Evolutionary conservation across 768 basidiomycete genomes (phyloP), one percentile per base, ranked within the genome.

Genomic region (Dendrothele bispora): DNA sequence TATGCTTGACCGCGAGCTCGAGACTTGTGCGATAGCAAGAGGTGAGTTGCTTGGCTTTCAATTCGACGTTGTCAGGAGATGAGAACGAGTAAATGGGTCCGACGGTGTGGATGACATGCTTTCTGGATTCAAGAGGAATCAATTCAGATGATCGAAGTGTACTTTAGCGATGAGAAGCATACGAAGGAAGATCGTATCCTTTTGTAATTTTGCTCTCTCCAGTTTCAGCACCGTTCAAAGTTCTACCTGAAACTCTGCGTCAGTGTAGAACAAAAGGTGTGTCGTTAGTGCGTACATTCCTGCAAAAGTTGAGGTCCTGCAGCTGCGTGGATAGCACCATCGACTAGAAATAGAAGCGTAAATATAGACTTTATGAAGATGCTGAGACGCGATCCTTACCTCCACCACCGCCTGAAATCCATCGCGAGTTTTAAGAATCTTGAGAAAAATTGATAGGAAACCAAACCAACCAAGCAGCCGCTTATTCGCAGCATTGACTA

Each of bases 401-500:
- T n/a, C n/a, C n/a, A n/a, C n/a, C n/a, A n/a, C n/a, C n/a, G n/a
- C n/a, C n/a, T n/a, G n/a, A n/a, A n/a, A n/a, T n/a, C n/a, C n/a
- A n/a, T n/a, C n/a, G n/a, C n/a, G n/a, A n/a, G n/a, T n/a, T n/a
- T n/a, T n/a, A n/a, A n/a, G n/a, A n/a, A n/a, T n/a, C n/a, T n/a
- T n/a, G n/a, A 27, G 32, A 21, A 46, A 38, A 11, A 15, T 43
- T 7, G 8, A 50, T 17, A 41, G 39, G 34, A 14, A 47, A 88
- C 90, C 90, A 39, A 85, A 68, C 28, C 11, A 47, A 88, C 90
- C 90, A 39, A 85, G 68, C 28, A 93, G 69, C 40, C 78, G 77
- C 38, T 71, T 72, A 58, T 92, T 92, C 5, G 90, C 91, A 11
- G 91, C 91, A 57, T 91, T 92, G 24, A 92, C 90, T 46, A 92